Base-by-base conservation (phyloP, 805 yeast genomes). In the Kockiozyma suomiensis region DNA sequence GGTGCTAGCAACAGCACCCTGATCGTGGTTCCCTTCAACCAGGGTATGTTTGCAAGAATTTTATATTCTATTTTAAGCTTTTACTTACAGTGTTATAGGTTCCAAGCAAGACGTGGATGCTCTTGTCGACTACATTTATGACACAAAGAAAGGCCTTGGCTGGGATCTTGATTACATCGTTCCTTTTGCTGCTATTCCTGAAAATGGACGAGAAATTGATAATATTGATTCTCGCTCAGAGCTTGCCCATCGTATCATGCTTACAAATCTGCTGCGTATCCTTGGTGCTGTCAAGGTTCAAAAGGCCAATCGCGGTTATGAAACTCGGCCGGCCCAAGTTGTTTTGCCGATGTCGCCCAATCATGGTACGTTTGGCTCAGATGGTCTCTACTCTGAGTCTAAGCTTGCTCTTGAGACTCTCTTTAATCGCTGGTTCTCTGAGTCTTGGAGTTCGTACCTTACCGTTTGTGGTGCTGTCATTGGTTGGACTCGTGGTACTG, bases 401-500 rank as follows among this genome's bases (percentile, higher is more conserved):
- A 94, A 94, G 82, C 80, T 93, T 62, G 89, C 96, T 43, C 81
- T 94, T 69, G 99, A 94, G 80, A 93, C 98, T 33, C 80, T 94
- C 73, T 91, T 94, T 85, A 93, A 93, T 87, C 89, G 97, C 83
- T 94, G 99, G 99, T 82, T 86, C 77, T 92, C 99, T 50, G 99
- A 94, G 81, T 88, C 91, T 61, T 94, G 99, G 99, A 86, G 87
- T 48, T 80, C 88, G 67, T 94, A 89, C 80, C 85, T 94, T 79
- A 94, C 98, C 61, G 81, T 94, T 62, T 92, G 97, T 77, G 99
- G 99, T 81, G 97, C 99, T 48, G 83, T 94, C 68, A 94, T 94
- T 76, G 99, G 99, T 75, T 94, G 99, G 99, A 94, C 99, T 66
- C 90, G 99, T 83, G 99, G 99, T 77, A 94, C 99, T 61, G 99